A percentile compares a stretch with the other conserved stretches of the same genome.
phyloP scores from a whole-genome alignment of 164 flowering plant species.

The Dillenia turbinata region DNA sequence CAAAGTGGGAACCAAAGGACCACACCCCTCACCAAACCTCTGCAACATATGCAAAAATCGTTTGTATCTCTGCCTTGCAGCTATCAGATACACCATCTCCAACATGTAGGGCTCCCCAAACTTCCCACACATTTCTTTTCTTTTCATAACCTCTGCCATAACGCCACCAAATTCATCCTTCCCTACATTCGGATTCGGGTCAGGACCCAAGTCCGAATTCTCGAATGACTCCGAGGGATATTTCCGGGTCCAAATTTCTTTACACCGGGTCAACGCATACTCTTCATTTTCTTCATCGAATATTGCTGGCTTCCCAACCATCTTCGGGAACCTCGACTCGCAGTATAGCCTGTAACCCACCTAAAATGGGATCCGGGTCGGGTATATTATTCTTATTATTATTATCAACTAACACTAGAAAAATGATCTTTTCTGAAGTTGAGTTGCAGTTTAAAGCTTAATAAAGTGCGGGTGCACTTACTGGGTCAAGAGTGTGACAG shows the following conservation, averaged over 20 bases:
- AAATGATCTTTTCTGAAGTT: too few relatives aligned
- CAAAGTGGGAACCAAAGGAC: constrained; percentile 55
- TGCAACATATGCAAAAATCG: constrained; percentile 51
- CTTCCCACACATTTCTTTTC: constrained; percentile 28
- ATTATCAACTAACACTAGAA: too few relatives aligned
- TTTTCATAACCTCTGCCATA: constrained; percentile 34
- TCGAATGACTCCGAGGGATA: constrained; percentile 80
- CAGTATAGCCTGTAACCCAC: constrained; percentile 64
- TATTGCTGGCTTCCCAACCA: constrained; percentile 61
- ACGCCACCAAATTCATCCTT: constrained; percentile 26
- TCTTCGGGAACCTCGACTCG: constrained; percentile 56
- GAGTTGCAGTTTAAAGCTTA: too few relatives aligned
- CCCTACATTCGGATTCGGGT: background rate
- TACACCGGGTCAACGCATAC: constrained; percentile 74
- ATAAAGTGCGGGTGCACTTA: constrained; percentile 13
- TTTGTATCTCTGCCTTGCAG: constrained; percentile 73
- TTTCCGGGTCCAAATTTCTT: constrained; percentile 54
- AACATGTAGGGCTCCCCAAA: constrained; percentile 57
- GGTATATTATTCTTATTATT: too few relatives aligned
- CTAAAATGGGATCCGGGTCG: constrained; percentile 28
- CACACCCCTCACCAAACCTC: constrained; percentile 32
- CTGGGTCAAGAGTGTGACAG: constrained; percentile 86
- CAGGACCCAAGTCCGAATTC: constrained; percentile 15
- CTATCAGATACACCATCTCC: constrained; percentile 68
- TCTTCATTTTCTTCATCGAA: constrained; percentile 85